Evolutionary conservation across 805 yeast species (phyloP).

Genomic region (Grigorovia jiainica): DNA sequence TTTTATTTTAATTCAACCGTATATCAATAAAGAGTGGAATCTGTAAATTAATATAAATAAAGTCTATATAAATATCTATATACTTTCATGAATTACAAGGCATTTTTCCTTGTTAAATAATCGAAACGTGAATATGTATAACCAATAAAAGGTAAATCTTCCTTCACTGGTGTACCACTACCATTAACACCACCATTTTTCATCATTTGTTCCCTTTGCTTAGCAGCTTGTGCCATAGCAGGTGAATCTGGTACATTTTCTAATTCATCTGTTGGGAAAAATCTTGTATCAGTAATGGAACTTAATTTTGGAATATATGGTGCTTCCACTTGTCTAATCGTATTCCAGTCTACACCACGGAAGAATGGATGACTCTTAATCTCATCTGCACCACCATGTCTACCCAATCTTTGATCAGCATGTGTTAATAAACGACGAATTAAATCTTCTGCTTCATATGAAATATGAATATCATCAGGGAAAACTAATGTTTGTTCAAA

Average conservation of each 20-base stretch:
- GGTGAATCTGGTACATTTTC: conserved; percentile 93
- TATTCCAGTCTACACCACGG: conserved; percentile 93
- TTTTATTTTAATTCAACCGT: no score
- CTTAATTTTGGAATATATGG: conserved; percentile 89
- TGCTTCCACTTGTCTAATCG: conserved; percentile 79
- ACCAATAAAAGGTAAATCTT: conserved; percentile 94
- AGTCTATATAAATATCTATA: no score
- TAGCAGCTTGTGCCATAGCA: conserved; percentile 55
- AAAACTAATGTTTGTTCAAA: conserved; percentile 83
- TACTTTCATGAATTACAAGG: conserved; percentile 17
- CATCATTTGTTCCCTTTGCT: conserved; percentile 47
- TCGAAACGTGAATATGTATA: conserved; percentile 94
- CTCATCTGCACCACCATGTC: conserved; percentile 87
- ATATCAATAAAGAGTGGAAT: no score
- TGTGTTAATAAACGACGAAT: conserved; percentile 67
- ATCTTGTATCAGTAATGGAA: conserved; percentile 90
- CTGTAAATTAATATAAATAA: not conserved
- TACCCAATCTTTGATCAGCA: conserved; percentile 73
- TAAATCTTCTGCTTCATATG: conserved; percentile 82
- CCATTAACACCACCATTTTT: conserved; percentile 31
- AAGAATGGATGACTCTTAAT: conserved; percentile 86
- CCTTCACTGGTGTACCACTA: conserved; percentile 37
- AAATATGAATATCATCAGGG: conserved; percentile 85
- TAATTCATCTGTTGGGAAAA: conserved; percentile 95
- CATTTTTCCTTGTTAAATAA: conserved; percentile 71